Evolutionary conservation across 495 filamentous ascomycete species (phyloP).

Genomic region (Xylaria bambusicola): DNA sequence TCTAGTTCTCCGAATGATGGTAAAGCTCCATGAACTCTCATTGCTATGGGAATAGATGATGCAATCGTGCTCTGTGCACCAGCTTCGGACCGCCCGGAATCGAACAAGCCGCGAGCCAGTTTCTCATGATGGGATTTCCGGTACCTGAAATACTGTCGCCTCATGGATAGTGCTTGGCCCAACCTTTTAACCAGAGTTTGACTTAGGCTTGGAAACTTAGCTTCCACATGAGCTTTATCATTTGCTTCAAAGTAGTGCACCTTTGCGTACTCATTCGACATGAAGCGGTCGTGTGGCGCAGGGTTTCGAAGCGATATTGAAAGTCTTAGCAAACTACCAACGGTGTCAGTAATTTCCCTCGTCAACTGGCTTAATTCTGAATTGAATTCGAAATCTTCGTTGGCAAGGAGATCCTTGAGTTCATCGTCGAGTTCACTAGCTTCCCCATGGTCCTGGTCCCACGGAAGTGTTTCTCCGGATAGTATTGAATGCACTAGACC

Average conservation of each 20-base stretch:
- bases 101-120: constrained; percentile 25
- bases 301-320: constrained; percentile 28
- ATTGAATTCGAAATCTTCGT: constrained; percentile 4
- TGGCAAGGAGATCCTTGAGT: neutral
- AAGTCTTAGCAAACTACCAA: constrained; percentile 25
- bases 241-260: constrained; percentile 7
- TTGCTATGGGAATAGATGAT: constrained; percentile 3
- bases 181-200: constrained; percentile 32
- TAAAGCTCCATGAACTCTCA: neutral
- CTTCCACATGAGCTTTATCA: constrained; percentile 2
- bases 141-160: constrained; percentile 40
- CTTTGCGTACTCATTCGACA: constrained; percentile 11
- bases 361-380: constrained; percentile 16
- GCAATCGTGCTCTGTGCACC: constrained; percentile 7
- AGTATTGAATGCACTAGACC: constrained; percentile 1
- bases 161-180: constrained; percentile 37
- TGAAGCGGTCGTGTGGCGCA: constrained; percentile 31
- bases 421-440: neutral
- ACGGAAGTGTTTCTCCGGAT: constrained; percentile 10
- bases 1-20: constrained; percentile 6
- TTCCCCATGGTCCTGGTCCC: neutral
- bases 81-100: constrained; percentile 1
- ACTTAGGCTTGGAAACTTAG: neutral
- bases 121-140: constrained; percentile 40
- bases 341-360: constrained; percentile 12